Conservation (phyloP, 768 basidiomycete species). For the Mycena vitilis region DNA sequence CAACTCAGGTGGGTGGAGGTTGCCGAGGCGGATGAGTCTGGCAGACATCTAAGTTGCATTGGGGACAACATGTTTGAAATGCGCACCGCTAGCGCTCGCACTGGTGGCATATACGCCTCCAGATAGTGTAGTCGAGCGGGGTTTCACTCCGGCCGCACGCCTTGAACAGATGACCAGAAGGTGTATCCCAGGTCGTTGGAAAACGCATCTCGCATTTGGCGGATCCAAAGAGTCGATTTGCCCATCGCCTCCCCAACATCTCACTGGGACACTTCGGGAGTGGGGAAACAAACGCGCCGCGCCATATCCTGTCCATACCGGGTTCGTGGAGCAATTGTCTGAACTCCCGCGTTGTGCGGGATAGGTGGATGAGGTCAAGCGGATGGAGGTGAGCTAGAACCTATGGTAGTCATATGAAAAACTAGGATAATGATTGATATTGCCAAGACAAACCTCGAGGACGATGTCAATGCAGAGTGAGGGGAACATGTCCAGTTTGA, state of each 20-base stretch:
- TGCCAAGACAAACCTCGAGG: slow-evolving; percentile 7
- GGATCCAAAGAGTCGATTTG: slow-evolving; percentile 6
- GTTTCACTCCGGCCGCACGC: background rate
- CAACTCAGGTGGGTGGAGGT: background rate
- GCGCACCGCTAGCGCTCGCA: background rate
- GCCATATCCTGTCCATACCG: slow-evolving; percentile 8
- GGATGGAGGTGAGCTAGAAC: slow-evolving; percentile 17
- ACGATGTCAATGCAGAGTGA: slow-evolving; percentile 17
- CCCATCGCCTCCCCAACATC: slow-evolving; percentile 3
- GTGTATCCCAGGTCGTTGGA: background rate
- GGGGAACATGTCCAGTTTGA: slow-evolving; percentile 1
- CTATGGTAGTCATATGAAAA: background rate
- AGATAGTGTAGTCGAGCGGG: background rate
- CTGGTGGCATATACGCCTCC: background rate
- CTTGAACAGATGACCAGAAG: background rate
- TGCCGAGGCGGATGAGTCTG: background rate
- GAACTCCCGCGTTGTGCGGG: background rate
- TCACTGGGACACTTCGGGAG: slow-evolving; percentile 7
- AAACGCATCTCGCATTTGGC: slow-evolving; percentile 1
- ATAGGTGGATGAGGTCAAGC: slow-evolving; percentile 13
- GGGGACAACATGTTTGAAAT: background rate
- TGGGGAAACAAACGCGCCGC: slow-evolving; percentile 1
- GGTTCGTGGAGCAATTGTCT: slow-evolving; percentile 4
- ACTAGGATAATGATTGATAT: background rate
- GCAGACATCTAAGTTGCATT: background rate